Evolutionary conservation across 2,329 filamentous ascomycete genomes (phyloP), one percentile per base, ranked within the genome.

Genomic region (Verticillium nubilum): DNA sequence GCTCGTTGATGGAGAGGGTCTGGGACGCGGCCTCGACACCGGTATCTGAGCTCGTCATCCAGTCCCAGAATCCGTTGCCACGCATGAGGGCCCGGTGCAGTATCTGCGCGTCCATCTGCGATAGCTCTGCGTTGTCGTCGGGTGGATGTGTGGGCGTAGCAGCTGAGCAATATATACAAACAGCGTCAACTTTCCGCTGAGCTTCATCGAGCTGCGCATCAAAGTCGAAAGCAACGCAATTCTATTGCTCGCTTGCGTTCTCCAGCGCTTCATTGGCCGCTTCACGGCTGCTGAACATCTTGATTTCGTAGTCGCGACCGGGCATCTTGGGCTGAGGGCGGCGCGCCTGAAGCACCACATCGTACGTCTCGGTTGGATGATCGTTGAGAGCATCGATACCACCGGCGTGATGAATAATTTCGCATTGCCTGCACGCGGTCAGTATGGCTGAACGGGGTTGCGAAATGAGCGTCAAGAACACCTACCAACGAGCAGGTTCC

Each of bases 21-120:
- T n/a, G n/a, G n/a, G n/a, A n/a, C n/a, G n/a, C n/a, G n/a, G n/a
- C n/a, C n/a, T n/a, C n/a, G n/a, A n/a, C n/a, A n/a, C n/a, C n/a
- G n/a, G n/a, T n/a, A n/a, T n/a, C n/a, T n/a, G n/a, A n/a, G n/a
- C n/a, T n/a, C n/a, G n/a, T 57, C 58, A 59, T 59, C 31, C 35
- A 59, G 15, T 55, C 53, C 17, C 28, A 52, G 37, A 56, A 52
- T 12, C 58, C 58, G 12, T 10, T 13, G n/a, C 53, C 52, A 5
- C 37, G 53, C 19, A 59, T 9, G 2, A 59, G 13, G 26, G 35
- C 58, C 3, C 58, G 52, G 13, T 56, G 53, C n/a, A 59, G 58
- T 9, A 9, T 31, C 29, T 10, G 9, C 29, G 9, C 13, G 29
- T 31, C 29, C 29, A 13, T 13, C 29, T 9, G 2, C 29, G n/a